phyloP scores from a whole-genome alignment of 2,329 filamentous ascomycete genomes.

The Spiromastix sp. region DNA sequence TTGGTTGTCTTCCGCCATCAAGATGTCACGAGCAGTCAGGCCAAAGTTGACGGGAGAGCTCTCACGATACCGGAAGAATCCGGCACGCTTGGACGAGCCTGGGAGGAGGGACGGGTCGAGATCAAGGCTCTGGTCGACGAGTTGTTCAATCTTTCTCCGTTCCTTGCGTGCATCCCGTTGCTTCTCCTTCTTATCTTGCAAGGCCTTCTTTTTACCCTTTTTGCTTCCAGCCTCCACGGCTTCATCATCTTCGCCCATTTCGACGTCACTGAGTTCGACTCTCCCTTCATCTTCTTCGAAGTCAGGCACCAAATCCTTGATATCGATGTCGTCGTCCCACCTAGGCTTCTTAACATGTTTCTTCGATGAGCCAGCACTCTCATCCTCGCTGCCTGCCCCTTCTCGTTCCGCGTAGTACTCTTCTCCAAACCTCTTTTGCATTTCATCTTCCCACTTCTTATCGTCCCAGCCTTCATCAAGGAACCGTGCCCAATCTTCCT shows the following conservation, averaged over 20 bases:
- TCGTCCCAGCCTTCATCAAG: slow-evolving; percentile 85
- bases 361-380: slow-evolving; percentile 35
- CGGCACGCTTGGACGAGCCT: slow-evolving; percentile 41
- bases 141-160: slow-evolving; percentile 69
- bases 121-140: slow-evolving; percentile 73
- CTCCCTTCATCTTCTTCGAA: slow-evolving; percentile 60
- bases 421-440: slow-evolving; percentile 80
- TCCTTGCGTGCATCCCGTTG: slow-evolving; percentile 72
- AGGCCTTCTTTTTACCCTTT: slow-evolving; percentile 31
- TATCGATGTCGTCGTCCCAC: slow-evolving; percentile 97
- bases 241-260: slow-evolving; percentile 22
- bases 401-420: slow-evolving; percentile 73
- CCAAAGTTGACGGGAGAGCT: slow-evolving; percentile 86
- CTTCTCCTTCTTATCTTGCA: slow-evolving; percentile 43
- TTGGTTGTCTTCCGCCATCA: slow-evolving; percentile 74
- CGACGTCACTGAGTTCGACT: slow-evolving; percentile 42
- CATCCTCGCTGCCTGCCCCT: slow-evolving; percentile 39
- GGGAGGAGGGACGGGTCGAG: slow-evolving; percentile 56
- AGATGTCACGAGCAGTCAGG: slow-evolving; percentile 78
- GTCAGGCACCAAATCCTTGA: slow-evolving; percentile 80
- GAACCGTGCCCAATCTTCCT: slow-evolving; percentile 76
- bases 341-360: slow-evolving; percentile 68
- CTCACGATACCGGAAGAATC: slow-evolving; percentile 80
- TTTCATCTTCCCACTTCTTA: slow-evolving; percentile 80
- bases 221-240: slow-evolving; percentile 34